phyloP scores from a whole-genome alignment of 1,284 basidiomycete species.

The Pseudozyma sp. region DNA sequence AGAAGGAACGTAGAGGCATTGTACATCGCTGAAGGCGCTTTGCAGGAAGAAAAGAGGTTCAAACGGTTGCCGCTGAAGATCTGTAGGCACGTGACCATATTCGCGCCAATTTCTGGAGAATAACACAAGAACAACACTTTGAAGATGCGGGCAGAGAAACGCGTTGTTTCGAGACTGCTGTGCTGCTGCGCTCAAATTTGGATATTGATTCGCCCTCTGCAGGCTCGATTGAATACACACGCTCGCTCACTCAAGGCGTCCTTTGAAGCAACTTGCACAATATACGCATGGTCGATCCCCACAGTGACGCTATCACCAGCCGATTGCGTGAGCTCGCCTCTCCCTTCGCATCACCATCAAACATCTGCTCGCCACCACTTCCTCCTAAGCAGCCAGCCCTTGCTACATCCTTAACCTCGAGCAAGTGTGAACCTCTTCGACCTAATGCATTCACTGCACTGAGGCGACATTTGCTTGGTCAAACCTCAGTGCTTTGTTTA shows the following conservation, averaged over 20 bases:
- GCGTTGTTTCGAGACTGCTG: not conserved
- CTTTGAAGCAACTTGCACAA: not conserved
- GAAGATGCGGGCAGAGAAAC: not conserved
- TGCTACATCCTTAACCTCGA: no score
- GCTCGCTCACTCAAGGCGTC: not conserved
- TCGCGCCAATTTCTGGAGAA: constrained; percentile 6
- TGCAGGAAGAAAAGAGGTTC: not conserved
- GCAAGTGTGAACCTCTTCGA: not conserved
- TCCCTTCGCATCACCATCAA: constrained; percentile 10
- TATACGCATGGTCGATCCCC: constrained; percentile 16
- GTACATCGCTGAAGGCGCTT: not conserved
- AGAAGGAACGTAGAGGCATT: no score
- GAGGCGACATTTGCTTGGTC: not conserved
- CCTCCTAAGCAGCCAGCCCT: not conserved
- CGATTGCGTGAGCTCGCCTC: not conserved
- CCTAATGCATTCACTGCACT: not conserved
- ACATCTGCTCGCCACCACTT: not conserved
- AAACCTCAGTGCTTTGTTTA: not conserved
- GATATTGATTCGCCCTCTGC: no score
- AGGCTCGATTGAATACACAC: not conserved
- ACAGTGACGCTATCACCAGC: not conserved
- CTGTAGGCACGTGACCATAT: constrained; percentile 13
- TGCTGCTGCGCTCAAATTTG: no score
- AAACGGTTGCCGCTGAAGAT: not conserved
- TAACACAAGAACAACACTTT: constrained; percentile 28